Evolutionary conservation across 768 basidiomycete genomes (phyloP).

Genomic region (Agrocybe praecox): DNA sequence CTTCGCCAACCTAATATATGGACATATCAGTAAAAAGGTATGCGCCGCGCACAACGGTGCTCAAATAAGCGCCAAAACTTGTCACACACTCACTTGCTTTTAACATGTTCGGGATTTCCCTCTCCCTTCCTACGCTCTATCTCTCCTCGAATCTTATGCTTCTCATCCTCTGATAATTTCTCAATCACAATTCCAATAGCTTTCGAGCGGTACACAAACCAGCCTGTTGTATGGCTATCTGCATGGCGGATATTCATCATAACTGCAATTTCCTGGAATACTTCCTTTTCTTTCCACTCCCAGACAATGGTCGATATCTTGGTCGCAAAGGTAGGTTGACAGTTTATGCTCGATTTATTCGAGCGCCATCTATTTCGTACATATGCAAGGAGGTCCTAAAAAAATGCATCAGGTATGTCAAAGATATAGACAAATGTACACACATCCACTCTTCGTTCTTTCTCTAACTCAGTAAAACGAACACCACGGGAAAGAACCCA

Average conservation of each 20-base stretch:
- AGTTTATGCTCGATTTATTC: not conserved
- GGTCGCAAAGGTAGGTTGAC: not conserved
- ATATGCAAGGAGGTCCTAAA: not conserved
- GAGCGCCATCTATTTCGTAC: not conserved
- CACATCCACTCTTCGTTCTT: not conserved
- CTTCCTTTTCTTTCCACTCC: not conserved
- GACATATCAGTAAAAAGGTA: no score
- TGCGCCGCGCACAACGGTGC: no score
- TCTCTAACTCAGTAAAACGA: not conserved
- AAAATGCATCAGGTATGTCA: not conserved
- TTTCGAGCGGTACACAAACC: not conserved
- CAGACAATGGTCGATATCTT: not conserved
- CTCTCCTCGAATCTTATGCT: not conserved
- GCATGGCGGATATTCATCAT: not conserved
- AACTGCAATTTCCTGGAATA: not conserved
- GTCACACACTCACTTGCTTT: not conserved
- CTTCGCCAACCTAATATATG: not conserved
- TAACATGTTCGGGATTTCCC: not conserved
- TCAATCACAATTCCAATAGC: not conserved
- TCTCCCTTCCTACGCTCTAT: not conserved
- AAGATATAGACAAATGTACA: not conserved
- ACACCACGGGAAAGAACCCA: not conserved
- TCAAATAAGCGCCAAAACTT: no score
- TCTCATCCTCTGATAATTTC: not conserved
- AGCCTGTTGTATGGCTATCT: not conserved